Base-by-base conservation (phyloP, 352 stramenopile genomes). In the Phytopythium vexans region DNA sequence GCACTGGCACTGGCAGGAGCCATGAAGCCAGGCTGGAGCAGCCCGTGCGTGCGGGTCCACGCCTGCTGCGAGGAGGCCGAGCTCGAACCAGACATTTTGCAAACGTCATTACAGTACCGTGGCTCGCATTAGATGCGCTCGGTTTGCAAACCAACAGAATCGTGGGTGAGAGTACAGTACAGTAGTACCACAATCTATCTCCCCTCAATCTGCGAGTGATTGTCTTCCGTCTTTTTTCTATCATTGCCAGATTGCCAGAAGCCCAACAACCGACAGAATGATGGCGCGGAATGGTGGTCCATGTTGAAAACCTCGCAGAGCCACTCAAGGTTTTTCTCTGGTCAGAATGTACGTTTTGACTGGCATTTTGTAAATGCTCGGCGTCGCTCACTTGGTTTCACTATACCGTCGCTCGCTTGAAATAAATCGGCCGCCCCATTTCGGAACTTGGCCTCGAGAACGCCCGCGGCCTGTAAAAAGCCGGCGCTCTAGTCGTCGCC, bases 221-320 rank as follows among this genome's bases (percentile, higher is more conserved):
- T 11, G 41, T 47, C 41, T 47, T 47, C 41, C 34, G 41, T 16
- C 41, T 47, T 47, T 47, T 47, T 27, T 47, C n/a, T 47, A 8
- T 47, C 34, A 35, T 42, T 6, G 21, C 31, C n/a, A 16, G 14
- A 14, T 11, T 34, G 41, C 32, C 43, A 31, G 12, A n/a, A 6
- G 31, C 31, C 31, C 36, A 49, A 12, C 6, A 2, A 27, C 2
- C 1, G 21, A 27, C 43, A 49, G 43, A 49, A 33, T 53, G 48
- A 53, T 10, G 27, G 35, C 42, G 7, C 9, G 10, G 48, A 53
- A 53, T 53, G 48, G 16, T 44, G 31, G 45, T 12, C 4, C 7
- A 7, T 36, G 38, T 42, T 12, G 38, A 41, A 53, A 44, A 53
- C 15, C 35, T 36, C 33, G n/a, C 1, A 8, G 16, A 10, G 3